Conservation (phyloP, 768 basidiomycete species). For the Dacryopinax spathularia region DNA sequence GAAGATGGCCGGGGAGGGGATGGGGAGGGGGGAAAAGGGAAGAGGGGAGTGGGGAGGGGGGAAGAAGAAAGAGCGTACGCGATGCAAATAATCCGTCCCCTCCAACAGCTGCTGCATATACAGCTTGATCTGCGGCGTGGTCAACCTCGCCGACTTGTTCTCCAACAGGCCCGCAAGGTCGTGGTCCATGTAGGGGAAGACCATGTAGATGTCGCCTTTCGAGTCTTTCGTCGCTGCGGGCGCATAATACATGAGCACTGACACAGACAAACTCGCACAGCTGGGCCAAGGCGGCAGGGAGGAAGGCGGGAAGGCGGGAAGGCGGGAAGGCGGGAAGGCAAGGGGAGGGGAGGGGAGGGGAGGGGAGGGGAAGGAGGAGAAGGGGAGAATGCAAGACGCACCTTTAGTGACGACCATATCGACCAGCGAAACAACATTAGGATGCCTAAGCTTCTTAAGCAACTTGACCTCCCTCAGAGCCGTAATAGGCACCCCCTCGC, state of each 20-base stretch:
- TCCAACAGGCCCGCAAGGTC: constrained; percentile 90
- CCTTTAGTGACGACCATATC: constrained; percentile 70
- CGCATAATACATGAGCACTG: background rate
- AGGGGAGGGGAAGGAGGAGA: background rate
- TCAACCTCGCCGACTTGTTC: constrained; percentile 74
- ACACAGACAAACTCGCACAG: background rate
- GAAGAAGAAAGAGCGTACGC: constrained; percentile 37
- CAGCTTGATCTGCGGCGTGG: constrained; percentile 77
- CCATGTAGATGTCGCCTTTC: constrained; percentile 86
- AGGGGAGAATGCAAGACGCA: constrained; percentile 9
- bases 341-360: too few species aligned
- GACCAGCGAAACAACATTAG: constrained; percentile 69
- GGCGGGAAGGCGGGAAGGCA: too few species aligned
- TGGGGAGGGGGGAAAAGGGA: background rate
- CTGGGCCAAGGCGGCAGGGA: background rate
- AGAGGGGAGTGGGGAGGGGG: background rate
- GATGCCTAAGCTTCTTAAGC: constrained; percentile 74
- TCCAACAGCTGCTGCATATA: constrained; percentile 95
- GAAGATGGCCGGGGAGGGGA: background rate
- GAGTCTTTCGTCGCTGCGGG: constrained; percentile 49
- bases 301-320: background rate
- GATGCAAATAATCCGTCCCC: constrained; percentile 91
- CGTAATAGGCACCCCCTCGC: constrained; percentile 94
- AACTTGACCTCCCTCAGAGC: constrained; percentile 95
- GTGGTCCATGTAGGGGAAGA: constrained; percentile 99